Evolutionary conservation across 169 alveolate genomes (phyloP).

Genomic region (Plasmodium gaboni): DNA sequence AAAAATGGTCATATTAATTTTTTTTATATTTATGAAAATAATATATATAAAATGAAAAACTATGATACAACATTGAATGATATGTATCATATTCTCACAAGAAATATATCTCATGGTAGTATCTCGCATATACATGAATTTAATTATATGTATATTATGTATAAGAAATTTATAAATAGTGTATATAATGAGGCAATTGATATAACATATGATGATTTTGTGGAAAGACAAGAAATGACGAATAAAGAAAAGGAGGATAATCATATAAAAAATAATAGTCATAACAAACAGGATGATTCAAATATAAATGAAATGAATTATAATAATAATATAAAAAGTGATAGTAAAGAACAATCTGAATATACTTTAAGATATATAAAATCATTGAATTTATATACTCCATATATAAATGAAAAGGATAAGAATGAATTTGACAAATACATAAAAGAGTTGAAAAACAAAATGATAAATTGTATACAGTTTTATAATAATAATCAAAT

Average conservation of each 20-base stretch:
- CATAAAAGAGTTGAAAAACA: slow-evolving; percentile 13
- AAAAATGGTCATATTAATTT: slow-evolving; percentile 9
- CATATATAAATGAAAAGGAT: slow-evolving; percentile 6
- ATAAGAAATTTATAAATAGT: slow-evolving; percentile 32
- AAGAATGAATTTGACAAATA: slow-evolving; percentile 15
- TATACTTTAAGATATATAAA: neutral
- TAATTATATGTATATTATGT: slow-evolving; percentile 27
- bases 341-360: neutral
- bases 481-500: slow-evolving; percentile 8
- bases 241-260: neutral
- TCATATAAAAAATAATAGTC: neutral
- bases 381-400: slow-evolving; percentile 16
- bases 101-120: slow-evolving; percentile 1
- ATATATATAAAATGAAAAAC: slow-evolving; percentile 22
- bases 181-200: slow-evolving; percentile 8
- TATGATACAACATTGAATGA: slow-evolving; percentile 47
- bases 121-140: neutral
- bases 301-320: neutral
- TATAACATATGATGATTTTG: neutral
- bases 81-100: slow-evolving; percentile 28
- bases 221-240: neutral
- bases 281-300: neutral
- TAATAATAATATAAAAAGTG: neutral
- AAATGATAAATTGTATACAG: slow-evolving; percentile 17
- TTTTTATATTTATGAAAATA: slow-evolving; percentile 16